Evolutionary conservation across 2,329 filamentous ascomycete species (phyloP), one percentile per base, ranked within the genome.

Genomic region (Uncinocarpus reesii): DNA sequence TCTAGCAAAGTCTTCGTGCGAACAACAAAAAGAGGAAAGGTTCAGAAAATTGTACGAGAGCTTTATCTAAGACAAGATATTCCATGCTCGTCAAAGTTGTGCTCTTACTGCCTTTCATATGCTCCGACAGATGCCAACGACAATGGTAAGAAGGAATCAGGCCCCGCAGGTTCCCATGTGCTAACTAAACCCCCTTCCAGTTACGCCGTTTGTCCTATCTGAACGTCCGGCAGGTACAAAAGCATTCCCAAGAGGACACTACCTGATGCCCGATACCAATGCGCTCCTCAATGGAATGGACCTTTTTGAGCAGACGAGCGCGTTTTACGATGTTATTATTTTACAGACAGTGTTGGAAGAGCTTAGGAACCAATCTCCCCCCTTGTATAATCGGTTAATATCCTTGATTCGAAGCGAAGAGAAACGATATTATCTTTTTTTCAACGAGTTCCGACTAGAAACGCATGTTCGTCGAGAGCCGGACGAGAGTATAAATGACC

Each of bases 401-500:
- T 81, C 84, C 18, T 73, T 98, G 54, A 94, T 89, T 32, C 94
- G 90, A 68, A 95, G 90, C 61, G 88, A 95, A 59, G 88, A 94
- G 56, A 98, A 98, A 73, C 81, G 90, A 47, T 96, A 95, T 64
- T 95, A 96, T 62, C 86, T 98, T 45, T 98, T 98, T 65, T 96
- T 96, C 78, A 98, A 98, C 65, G 92, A 98, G 60, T 98, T 98
- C 62, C 79, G 90, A 44, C 73, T 89, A 32, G 93, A 98, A 66
- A 98, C 92, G 0, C 85, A 95, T 61, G 79, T 95, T 41, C 70
- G 77, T 23, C 77, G 92, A 53, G 77, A 81, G 16, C 66, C 75
- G 4, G 83, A 85, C 31, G 92, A 98, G 71, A 84, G 79, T 2
- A 92, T 98, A 67, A 98, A 98, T 63, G 92, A 98, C 65, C 79